A percentile compares a stretch with the other conserved stretches of the same genome.
phyloP scores from a whole-genome alignment of 352 stramenopile genomes.

The Pythium aristosporum region DNA sequence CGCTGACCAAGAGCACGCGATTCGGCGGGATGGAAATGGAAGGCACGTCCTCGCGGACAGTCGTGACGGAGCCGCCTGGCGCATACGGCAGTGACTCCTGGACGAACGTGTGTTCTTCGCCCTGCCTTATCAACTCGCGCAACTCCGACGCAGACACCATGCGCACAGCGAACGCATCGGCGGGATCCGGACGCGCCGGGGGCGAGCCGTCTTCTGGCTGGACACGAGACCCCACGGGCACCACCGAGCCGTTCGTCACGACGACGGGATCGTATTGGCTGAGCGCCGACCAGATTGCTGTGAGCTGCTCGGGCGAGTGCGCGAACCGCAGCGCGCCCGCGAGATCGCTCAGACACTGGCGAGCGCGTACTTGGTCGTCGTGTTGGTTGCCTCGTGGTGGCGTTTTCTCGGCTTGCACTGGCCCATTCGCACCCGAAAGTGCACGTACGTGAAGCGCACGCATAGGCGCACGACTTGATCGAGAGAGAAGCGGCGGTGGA shows the following conservation, averaged over 20 bases:
- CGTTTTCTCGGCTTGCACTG: no score
- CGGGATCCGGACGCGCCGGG: neutral
- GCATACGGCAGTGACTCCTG: neutral
- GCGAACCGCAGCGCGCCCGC: neutral
- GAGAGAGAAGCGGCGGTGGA: no score
- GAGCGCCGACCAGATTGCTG: constrained; percentile 1
- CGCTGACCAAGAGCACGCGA: constrained; percentile 6
- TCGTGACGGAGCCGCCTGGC: no score
- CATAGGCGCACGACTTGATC: no score
- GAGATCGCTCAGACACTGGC: neutral
- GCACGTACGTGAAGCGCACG: no score
- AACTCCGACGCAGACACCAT: constrained; percentile 8
- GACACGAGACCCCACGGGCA: no score
- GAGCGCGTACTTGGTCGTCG: neutral
- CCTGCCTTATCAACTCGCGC: neutral
- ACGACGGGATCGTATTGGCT: neutral
- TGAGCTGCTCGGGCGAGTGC: neutral
- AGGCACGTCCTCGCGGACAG: no score
- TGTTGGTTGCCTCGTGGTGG: no score
- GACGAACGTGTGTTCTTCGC: neutral
- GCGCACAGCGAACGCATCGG: neutral
- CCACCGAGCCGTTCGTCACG: neutral
- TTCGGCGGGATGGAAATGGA: neutral
- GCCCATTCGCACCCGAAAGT: no score
- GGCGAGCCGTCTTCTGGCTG: no score